phyloP scores from a whole-genome alignment of 768 basidiomycete genomes.

The Steccherinum ochraceum region DNA sequence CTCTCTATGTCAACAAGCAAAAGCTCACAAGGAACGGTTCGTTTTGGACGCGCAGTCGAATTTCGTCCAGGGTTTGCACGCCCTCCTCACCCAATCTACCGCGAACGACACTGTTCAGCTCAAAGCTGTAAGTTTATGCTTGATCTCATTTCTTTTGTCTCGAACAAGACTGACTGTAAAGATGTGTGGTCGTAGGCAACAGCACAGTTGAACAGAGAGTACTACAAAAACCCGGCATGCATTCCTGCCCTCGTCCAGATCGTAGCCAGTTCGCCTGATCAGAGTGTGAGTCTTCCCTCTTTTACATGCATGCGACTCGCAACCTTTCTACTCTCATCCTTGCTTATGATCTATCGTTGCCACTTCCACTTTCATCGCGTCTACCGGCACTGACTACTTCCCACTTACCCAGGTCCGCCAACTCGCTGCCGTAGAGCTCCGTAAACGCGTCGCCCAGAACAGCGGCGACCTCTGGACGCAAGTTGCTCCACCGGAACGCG shows the following conservation, averaged over 20 bases:
- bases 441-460: conserved; percentile 82
- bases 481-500: conserved; percentile 59
- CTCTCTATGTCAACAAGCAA: neutral
- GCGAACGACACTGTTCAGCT: conserved; percentile 85
- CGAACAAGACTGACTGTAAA: conserved; percentile 5
- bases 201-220: conserved; percentile 83
- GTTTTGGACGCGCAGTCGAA: conserved; percentile 38
- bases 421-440: conserved; percentile 92
- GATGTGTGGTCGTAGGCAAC: conserved; percentile 59
- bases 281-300: conserved; percentile 52
- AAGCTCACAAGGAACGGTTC: conserved; percentile 9
- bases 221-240: conserved; percentile 86
- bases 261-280: conserved; percentile 78
- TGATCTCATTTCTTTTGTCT: conserved; percentile 3
- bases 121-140: conserved; percentile 64
- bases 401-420: conserved; percentile 70
- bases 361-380: conserved; percentile 1
- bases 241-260: conserved; percentile 89
- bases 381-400: conserved; percentile 7
- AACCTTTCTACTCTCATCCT: neutral
- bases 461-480: conserved; percentile 80
- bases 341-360: no score
- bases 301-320: conserved; percentile 3
- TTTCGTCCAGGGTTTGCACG: conserved; percentile 78
- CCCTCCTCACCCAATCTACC: conserved; percentile 78